These are phyloP conservation scores for Stagonosporopsis cucurbitacearum DNA, from an alignment of 2,329 filamentous ascomycete species.

Conservation along the genomic window DNA sequence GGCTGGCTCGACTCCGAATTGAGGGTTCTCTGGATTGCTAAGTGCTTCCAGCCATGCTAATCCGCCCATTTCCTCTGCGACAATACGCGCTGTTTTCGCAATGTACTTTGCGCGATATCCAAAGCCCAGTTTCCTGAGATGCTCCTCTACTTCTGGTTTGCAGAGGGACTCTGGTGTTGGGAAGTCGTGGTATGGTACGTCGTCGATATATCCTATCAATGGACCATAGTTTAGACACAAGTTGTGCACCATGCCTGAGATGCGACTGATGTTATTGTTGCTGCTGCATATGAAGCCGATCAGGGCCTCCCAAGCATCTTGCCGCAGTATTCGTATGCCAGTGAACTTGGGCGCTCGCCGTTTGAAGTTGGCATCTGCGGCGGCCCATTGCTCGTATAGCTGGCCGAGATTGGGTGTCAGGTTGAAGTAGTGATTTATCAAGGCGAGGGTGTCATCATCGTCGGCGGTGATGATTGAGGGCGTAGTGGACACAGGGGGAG, in stretches of 20 bases:
- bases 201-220: slow-evolving; percentile 72
- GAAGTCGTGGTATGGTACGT: slow-evolving; percentile 83
- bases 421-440: slow-evolving; percentile 87
- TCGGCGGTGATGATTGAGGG: slow-evolving; percentile 36
- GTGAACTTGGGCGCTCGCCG: slow-evolving; percentile 85
- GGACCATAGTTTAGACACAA: slow-evolving; percentile 86
- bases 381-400: slow-evolving; percentile 88
- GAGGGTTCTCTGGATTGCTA: slow-evolving; percentile 76
- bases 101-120: slow-evolving; percentile 96
- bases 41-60: slow-evolving; percentile 77
- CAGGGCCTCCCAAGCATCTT: slow-evolving; percentile 95
- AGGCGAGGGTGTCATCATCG: slow-evolving; percentile 74
- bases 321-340: slow-evolving; percentile 88
- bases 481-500: slow-evolving; percentile 18
- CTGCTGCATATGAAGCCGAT: slow-evolving; percentile 97
- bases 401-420: slow-evolving; percentile 75
- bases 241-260: slow-evolving; percentile 96
- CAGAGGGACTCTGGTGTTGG: slow-evolving; percentile 77
- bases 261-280: slow-evolving; percentile 96
- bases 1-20: slow-evolving; percentile 57
- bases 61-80: slow-evolving; percentile 68
- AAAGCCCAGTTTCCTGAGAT: slow-evolving; percentile 84
- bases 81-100: slow-evolving; percentile 78
- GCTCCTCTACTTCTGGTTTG: slow-evolving; percentile 75
- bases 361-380: slow-evolving; percentile 84